These are phyloP conservation scores for Leishmania lainsoni DNA, from an alignment of 208 protist genomes.

Conservation along the genomic window DNA sequence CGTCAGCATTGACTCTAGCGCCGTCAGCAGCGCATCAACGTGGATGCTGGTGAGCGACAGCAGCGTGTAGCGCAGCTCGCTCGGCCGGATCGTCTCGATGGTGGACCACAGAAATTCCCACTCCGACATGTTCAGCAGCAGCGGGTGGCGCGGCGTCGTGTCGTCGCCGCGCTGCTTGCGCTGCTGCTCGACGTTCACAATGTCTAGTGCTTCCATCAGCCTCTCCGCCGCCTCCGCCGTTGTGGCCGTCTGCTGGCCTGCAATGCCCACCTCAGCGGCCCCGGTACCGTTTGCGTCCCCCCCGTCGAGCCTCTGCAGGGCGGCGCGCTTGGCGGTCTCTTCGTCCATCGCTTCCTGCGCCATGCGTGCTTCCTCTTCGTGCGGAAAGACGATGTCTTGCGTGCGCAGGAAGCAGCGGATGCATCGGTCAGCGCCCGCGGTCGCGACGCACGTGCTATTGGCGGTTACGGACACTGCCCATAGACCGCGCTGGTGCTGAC, in stretches of 20 bases:
- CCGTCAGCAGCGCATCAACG: slow-evolving; percentile 75
- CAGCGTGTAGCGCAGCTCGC: slow-evolving; percentile 85
- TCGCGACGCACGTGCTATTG: slow-evolving; percentile 83
- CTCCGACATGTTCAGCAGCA: slow-evolving; percentile 66
- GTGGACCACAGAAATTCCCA: slow-evolving; percentile 87
- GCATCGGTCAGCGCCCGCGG: slow-evolving; percentile 76
- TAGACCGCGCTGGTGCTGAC: slow-evolving; percentile 79
- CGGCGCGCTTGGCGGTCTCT: slow-evolving; percentile 65
- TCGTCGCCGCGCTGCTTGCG: slow-evolving; percentile 63
- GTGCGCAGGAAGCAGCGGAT: slow-evolving; percentile 86
- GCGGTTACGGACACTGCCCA: slow-evolving; percentile 65
- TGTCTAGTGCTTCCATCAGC: slow-evolving; percentile 88
- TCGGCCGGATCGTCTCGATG: slow-evolving; percentile 81
- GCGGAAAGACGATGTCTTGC: slow-evolving; percentile 88
- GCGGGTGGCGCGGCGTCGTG: slow-evolving; percentile 52
- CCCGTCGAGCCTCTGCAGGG: slow-evolving; percentile 58
- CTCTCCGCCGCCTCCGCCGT: slow-evolving; percentile 78
- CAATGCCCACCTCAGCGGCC: slow-evolving; percentile 61
- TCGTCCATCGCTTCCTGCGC: slow-evolving; percentile 90
- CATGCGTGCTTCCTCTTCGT: slow-evolving; percentile 87
- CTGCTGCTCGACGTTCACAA: slow-evolving; percentile 85
- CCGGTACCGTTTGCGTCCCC: slow-evolving; percentile 18
- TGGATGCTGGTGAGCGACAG: slow-evolving; percentile 79
- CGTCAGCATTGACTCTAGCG: slow-evolving; percentile 67
- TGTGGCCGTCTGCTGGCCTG: slow-evolving; percentile 67